Percentiles rank a stretch among this genome's conserved stretches.
These are phyloP conservation scores for Apostasia shenzhenica DNA, from an alignment of 106 monocot genomes.

Conservation along the genomic window DNA sequence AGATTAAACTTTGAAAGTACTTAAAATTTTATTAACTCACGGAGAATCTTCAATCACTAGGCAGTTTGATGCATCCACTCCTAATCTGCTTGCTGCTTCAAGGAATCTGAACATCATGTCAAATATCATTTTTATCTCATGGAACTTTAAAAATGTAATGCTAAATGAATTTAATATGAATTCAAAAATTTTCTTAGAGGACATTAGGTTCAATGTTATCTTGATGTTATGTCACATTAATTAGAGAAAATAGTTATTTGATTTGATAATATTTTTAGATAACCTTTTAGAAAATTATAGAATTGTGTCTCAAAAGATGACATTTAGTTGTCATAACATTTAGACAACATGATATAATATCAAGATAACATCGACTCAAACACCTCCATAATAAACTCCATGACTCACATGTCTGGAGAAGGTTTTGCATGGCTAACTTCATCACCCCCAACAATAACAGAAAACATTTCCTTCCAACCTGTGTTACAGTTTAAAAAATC, in stretches of 20 bases:
- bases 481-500: neutral
- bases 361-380: neutral
- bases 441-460: slow-evolving; percentile 70
- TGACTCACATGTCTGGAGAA: slow-evolving; percentile 69
- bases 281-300: no score
- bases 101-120: slow-evolving; percentile 40
- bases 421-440: slow-evolving; percentile 66
- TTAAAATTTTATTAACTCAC: slow-evolving; percentile 22
- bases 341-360: no score
- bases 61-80: slow-evolving; percentile 40
- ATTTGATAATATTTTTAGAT: no score
- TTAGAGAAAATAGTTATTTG: no score
- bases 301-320: no score
- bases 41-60: slow-evolving; percentile 80
- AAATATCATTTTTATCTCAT: neutral
- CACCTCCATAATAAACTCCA: neutral
- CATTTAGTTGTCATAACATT: no score
- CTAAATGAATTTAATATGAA: neutral
- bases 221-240: no score
- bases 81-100: slow-evolving; percentile 64
- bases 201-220: neutral
- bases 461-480: slow-evolving; percentile 75
- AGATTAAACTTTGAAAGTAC: no score
- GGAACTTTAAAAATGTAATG: neutral
- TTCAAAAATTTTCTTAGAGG: no score